Evolutionary conservation across 192 early-diverging fungal species (phyloP).

Genomic region (Jimgerdemannia flammicorona): DNA sequence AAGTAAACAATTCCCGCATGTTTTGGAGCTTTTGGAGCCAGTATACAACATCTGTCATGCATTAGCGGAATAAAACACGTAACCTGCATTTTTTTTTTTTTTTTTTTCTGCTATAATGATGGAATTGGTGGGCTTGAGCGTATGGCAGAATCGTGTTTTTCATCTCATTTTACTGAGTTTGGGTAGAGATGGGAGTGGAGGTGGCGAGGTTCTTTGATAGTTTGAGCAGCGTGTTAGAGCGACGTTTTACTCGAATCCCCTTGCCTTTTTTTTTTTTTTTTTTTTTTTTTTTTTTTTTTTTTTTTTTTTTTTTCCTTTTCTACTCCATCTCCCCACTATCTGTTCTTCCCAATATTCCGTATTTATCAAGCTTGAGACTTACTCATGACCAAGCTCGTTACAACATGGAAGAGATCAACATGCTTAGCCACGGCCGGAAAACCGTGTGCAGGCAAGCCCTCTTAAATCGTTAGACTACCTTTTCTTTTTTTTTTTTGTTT

Average conservation of each 20-base stretch:
- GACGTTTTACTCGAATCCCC: too few species aligned
- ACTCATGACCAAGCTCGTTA: background rate
- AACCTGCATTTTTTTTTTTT: conserved; percentile 5
- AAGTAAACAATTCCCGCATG: background rate
- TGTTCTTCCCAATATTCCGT: background rate
- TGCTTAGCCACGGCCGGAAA: background rate
- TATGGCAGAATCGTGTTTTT: too few species aligned
- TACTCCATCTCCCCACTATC: too few species aligned
- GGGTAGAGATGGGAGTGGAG: too few species aligned
- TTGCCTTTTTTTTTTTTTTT: conserved; percentile 3
- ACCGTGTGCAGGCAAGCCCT: background rate
- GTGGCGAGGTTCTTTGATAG: too few species aligned
- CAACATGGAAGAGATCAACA: background rate
- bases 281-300: conserved; percentile 4
- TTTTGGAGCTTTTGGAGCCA: background rate
- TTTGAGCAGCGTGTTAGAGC: too few species aligned
- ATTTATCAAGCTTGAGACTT: background rate
- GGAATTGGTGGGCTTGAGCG: too few species aligned
- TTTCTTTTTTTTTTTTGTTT: background rate
- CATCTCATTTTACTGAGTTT: too few species aligned
- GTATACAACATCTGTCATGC: background rate
- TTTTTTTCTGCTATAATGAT: background rate
- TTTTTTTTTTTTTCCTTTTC: conserved; percentile 5
- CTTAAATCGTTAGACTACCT: background rate
- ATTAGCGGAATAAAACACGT: background rate